These are phyloP conservation scores for Oryza brachyantha DNA, from an alignment of 176 grass and related monocot genomes.

Conservation along the genomic window DNA sequence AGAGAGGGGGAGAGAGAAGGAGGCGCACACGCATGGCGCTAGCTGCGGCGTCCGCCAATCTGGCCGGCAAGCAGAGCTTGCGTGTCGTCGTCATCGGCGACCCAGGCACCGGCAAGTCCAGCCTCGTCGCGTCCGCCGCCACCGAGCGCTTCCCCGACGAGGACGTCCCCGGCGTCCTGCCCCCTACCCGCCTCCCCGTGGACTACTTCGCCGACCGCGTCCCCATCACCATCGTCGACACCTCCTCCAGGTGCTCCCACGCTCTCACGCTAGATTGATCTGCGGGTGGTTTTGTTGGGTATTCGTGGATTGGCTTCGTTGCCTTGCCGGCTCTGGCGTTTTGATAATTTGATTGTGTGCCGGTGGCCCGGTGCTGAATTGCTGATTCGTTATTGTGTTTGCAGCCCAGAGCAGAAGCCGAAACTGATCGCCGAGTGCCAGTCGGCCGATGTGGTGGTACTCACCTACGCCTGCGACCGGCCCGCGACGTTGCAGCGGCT, in stretches of 20 bases:
- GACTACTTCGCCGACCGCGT: conserved; percentile 92
- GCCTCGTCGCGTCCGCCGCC: conserved; percentile 73
- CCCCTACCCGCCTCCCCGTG: conserved; percentile 72
- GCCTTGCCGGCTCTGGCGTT: background rate
- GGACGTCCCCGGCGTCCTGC: conserved; percentile 67
- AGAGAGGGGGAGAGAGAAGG: background rate
- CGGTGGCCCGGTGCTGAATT: no score
- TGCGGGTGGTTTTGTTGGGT: background rate
- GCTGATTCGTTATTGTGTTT: background rate
- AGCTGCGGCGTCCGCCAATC: conserved; percentile 38
- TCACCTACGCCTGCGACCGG: conserved; percentile 83
- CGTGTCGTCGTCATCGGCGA: conserved; percentile 87
- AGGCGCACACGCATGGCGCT: conserved; percentile 45
- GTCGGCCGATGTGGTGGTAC: conserved; percentile 72
- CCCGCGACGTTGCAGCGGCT: conserved; percentile 73
- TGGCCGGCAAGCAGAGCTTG: conserved; percentile 59
- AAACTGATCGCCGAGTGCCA: conserved; percentile 90
- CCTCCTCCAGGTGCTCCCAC: conserved; percentile 57
- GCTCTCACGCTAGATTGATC: background rate
- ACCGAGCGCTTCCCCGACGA: conserved; percentile 83
- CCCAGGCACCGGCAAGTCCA: conserved; percentile 82
- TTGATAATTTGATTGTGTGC: no score
- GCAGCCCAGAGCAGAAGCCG: conserved; percentile 75
- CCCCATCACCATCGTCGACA: conserved; percentile 94
- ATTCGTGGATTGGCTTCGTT: conserved; percentile 10